phyloP scores from a whole-genome alignment of 768 basidiomycete species.

The Termitomyces sp. region DNA sequence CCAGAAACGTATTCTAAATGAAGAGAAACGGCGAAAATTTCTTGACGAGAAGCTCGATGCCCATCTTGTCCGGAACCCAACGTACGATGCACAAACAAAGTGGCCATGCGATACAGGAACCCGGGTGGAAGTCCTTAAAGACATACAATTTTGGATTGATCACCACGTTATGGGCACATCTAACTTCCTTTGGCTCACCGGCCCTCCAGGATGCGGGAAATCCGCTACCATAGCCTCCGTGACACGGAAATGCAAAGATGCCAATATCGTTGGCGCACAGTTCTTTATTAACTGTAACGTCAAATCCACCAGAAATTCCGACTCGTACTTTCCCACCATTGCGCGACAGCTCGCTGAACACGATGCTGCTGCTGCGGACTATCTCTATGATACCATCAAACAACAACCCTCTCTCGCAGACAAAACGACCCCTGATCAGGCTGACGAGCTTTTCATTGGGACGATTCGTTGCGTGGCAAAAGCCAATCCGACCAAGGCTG shows the following conservation, averaged over 20 bases:
- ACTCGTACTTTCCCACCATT: neutral
- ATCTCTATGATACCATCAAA: neutral
- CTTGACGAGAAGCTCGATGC: neutral
- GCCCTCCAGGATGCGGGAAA: conserved; percentile 6
- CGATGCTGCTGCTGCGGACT: neutral
- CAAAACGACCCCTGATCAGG: conserved; percentile 8
- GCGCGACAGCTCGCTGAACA: neutral
- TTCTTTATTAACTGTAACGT: conserved; percentile 11
- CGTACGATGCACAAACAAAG: neutral
- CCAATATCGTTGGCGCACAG: conserved; percentile 5
- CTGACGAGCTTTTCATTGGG: conserved; percentile 13
- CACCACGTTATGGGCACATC: neutral
- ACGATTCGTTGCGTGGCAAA: conserved; percentile 2
- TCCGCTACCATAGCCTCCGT: conserved; percentile 12
- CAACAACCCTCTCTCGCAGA: conserved; percentile 6
- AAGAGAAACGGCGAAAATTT: neutral
- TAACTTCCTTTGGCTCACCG: conserved; percentile 11
- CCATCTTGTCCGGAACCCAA: neutral
- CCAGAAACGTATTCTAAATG: neutral
- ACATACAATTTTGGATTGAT: neutral
- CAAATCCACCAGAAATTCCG: neutral
- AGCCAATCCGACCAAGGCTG: conserved; percentile 1
- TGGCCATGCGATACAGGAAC: neutral
- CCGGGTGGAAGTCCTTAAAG: neutral
- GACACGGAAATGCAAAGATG: conserved; percentile 2